phyloP scores from a whole-genome alignment of 345 rosid genomes.

The Turritis glabra region DNA sequence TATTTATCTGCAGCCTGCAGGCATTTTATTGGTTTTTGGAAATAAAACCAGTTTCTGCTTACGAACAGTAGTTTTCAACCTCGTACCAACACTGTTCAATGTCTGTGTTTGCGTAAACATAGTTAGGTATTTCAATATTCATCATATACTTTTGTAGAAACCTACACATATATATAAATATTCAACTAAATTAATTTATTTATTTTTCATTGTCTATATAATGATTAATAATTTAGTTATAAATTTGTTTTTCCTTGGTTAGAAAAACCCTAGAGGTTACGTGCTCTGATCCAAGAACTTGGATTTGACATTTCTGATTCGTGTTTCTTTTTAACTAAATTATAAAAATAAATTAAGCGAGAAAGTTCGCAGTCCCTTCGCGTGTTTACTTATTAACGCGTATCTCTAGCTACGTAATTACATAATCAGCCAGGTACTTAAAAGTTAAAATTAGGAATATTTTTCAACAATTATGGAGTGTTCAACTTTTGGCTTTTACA shows the following conservation, averaged over 20 bases:
- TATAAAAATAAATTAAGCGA: neutral
- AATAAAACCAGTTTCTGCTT: slow-evolving; percentile 23
- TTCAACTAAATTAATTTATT: neutral
- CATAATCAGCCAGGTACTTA: neutral
- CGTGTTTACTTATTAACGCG: slow-evolving; percentile 21
- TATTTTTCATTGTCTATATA: neutral
- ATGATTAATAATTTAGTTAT: slow-evolving; percentile 14
- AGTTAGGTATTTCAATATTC: slow-evolving; percentile 39
- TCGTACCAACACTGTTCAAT: slow-evolving; percentile 43
- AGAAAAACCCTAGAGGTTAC: slow-evolving; percentile 38
- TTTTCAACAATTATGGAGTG: neutral
- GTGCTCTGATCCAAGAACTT: slow-evolving; percentile 41
- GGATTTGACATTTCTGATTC: slow-evolving; percentile 41
- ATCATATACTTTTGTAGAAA: slow-evolving; percentile 42
- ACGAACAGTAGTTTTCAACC: slow-evolving; percentile 33
- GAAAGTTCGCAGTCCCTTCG: slow-evolving; percentile 6
- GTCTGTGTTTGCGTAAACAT: slow-evolving; percentile 37
- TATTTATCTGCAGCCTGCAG: slow-evolving; percentile 29
- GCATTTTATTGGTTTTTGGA: slow-evolving; percentile 35
- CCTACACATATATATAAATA: slow-evolving; percentile 18
- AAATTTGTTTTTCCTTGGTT: slow-evolving; percentile 26
- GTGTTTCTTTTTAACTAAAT: slow-evolving; percentile 7
- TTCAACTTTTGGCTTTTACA: neutral
- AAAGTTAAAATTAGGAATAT: neutral
- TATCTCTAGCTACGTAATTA: neutral